phyloP scores from a whole-genome alignment of 208 protist species.

The Vickermania ingenoplastis region DNA sequence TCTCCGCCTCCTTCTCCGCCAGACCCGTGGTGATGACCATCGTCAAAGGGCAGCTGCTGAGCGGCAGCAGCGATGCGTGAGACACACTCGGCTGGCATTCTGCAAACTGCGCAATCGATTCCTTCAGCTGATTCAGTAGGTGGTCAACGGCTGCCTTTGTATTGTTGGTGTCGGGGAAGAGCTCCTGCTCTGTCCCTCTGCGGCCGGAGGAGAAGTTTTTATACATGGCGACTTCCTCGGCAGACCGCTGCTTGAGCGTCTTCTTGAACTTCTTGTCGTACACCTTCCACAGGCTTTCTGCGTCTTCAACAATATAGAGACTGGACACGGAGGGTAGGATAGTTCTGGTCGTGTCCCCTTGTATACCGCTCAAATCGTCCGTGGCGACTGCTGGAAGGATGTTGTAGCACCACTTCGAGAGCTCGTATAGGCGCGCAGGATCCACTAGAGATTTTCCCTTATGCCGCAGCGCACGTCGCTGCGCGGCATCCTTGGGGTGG shows the following conservation, averaged over 20 bases:
- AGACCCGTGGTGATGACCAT: not conserved
- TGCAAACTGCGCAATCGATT: not conserved
- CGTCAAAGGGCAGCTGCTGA: not conserved
- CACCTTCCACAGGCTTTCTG: not conserved
- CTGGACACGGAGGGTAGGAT: not conserved
- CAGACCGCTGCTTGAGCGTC: not conserved
- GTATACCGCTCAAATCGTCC: not conserved
- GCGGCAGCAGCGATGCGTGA: not conserved
- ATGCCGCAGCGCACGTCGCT: not conserved
- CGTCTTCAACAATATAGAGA: not conserved
- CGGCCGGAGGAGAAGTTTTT: not conserved
- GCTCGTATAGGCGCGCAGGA: not conserved
- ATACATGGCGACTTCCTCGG: not conserved
- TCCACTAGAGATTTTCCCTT: not conserved
- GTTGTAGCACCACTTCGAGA: not conserved
- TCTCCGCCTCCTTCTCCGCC: not conserved
- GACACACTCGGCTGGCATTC: not conserved
- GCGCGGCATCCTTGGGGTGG: not conserved
- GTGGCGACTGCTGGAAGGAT: not conserved
- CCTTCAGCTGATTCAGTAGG: not conserved
- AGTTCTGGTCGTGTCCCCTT: not conserved
- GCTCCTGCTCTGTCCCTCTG: not conserved
- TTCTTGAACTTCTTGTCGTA: not conserved
- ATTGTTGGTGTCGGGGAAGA: not conserved
- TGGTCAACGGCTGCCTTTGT: not conserved